A percentile compares a stretch with the other conserved stretches of the same genome.
phyloP scores from a whole-genome alignment of 164 flowering plant genomes.

The Cinnamomum micranthum region DNA sequence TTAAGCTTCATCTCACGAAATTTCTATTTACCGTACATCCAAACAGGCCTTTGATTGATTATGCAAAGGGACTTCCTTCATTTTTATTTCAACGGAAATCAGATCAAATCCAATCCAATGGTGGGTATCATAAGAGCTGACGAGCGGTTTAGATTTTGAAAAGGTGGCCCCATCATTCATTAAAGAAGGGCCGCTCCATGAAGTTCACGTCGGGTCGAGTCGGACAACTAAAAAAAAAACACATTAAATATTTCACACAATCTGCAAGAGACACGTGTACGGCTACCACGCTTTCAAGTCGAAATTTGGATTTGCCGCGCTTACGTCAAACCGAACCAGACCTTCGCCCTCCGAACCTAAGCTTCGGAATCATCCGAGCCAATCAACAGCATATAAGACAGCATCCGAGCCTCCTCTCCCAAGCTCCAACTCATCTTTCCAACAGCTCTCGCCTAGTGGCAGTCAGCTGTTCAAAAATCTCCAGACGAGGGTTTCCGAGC shows the following conservation, averaged over 20 bases:
- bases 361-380: constrained; percentile 24
- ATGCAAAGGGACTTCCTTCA: no score
- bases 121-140: no score
- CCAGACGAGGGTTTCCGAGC: not conserved
- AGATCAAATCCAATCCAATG: no score
- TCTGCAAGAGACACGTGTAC: constrained; percentile 7
- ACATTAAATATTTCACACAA: not conserved
- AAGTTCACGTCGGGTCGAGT: no score
- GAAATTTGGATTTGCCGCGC: constrained; percentile 47
- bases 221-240: not conserved
- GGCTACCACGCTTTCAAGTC: not conserved
- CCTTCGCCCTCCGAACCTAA: constrained; percentile 13
- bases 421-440: not conserved
- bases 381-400: not conserved
- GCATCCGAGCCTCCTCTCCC: constrained; percentile 10
- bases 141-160: no score
- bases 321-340: constrained; percentile 3
- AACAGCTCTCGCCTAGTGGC: not conserved
- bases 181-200: no score
- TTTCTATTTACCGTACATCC: no score
- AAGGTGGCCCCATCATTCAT: no score
- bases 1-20: no score
- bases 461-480: no score
- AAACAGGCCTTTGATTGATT: no score
- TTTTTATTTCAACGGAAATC: no score